Conservation (phyloP, 345 rosid species). For the Xanthoceras sorbifolium region DNA sequence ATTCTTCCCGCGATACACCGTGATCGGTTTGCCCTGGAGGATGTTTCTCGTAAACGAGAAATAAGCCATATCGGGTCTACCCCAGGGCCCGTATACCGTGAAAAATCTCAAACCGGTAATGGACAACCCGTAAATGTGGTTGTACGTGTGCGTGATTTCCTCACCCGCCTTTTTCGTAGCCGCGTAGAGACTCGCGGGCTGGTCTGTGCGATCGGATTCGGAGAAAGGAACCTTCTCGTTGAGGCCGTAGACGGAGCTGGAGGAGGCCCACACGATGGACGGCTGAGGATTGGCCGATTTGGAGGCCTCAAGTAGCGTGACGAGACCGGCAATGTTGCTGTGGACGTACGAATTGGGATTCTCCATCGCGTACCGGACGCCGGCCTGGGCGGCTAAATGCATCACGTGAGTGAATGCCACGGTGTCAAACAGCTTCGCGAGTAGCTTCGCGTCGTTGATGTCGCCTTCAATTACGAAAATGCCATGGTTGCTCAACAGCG, state of each 20-base stretch:
- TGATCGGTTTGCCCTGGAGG: slow-evolving; percentile 73
- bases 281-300: slow-evolving; percentile 81
- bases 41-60: slow-evolving; percentile 67
- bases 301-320: slow-evolving; percentile 65
- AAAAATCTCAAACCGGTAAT: slow-evolving; percentile 79
- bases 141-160: slow-evolving; percentile 79
- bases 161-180: slow-evolving; percentile 89
- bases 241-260: slow-evolving; percentile 80
- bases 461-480: slow-evolving; percentile 69
- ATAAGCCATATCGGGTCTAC: slow-evolving; percentile 89
- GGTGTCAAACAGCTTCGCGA: slow-evolving; percentile 67
- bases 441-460: slow-evolving; percentile 57
- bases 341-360: slow-evolving; percentile 75
- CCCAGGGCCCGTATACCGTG: slow-evolving; percentile 90
- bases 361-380: slow-evolving; percentile 77
- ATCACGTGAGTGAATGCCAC: slow-evolving; percentile 83
- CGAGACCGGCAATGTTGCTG: slow-evolving; percentile 75
- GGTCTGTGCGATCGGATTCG: slow-evolving; percentile 67
- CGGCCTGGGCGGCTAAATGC: slow-evolving; percentile 94
- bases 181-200: slow-evolving; percentile 83
- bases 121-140: slow-evolving; percentile 78
- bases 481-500: slow-evolving; percentile 43
- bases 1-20: slow-evolving; percentile 67
- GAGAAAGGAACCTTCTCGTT: slow-evolving; percentile 76
- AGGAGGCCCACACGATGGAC: slow-evolving; percentile 80